A percentile compares a stretch with the other conserved stretches of the same genome.
Evolutionary conservation across 257 asterid genomes (phyloP).

Genomic region (Solanum lycopersicoides): DNA sequence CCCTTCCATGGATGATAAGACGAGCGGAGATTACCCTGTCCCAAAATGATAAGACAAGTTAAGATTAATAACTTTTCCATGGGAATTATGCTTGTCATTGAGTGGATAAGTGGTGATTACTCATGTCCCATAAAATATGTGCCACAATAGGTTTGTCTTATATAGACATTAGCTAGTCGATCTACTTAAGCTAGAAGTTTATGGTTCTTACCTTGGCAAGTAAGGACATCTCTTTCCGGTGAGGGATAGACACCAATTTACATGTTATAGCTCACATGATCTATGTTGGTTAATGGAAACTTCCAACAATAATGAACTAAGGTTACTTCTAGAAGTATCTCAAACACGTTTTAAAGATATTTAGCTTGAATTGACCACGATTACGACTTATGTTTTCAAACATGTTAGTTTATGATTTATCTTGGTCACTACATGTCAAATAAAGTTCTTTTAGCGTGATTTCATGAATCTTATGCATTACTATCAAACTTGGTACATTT

Average conservation of each 20-base stretch:
- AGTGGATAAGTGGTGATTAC: too few relatives aligned
- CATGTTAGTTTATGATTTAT: neutral
- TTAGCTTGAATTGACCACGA: neutral
- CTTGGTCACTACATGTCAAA: neutral
- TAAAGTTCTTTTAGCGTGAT: neutral
- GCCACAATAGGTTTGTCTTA: neutral
- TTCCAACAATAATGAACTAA: too few relatives aligned
- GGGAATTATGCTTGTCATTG: too few relatives aligned
- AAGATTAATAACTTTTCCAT: too few relatives aligned
- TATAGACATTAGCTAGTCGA: neutral
- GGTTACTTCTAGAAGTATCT: neutral
- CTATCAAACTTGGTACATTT: neutral
- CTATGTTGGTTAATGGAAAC: neutral
- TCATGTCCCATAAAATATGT: neutral
- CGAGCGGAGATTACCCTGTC: too few relatives aligned
- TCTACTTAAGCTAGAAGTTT: neutral
- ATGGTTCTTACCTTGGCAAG: neutral
- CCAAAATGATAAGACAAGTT: too few relatives aligned
- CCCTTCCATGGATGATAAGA: too few relatives aligned
- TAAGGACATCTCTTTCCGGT: neutral
- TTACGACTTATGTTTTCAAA: neutral
- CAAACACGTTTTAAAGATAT: neutral
- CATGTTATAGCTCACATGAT: neutral
- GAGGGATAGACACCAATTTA: neutral
- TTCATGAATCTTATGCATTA: neutral